Evolutionary conservation across 768 basidiomycete species (phyloP), one percentile per base, ranked within the genome.

Genomic region (Termitomyces sp.): DNA sequence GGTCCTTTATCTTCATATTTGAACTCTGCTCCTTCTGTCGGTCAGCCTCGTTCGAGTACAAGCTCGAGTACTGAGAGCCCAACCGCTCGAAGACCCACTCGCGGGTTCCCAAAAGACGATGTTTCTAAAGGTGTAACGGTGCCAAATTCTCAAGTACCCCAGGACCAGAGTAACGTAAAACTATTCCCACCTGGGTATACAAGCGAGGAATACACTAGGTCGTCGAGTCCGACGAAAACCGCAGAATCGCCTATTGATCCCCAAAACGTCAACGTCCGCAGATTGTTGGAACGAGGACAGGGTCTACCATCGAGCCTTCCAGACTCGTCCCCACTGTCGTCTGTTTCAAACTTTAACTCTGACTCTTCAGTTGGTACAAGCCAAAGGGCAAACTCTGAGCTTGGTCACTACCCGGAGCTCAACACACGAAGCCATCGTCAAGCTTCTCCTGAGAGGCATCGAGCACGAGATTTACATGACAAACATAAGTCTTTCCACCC

Each of bases 331-430:
- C 81, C 84, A 3, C 68, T 91, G 46, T 89, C 91, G 3, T 81
- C 76, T 35, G 85, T 74, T 19, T 83, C 79, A 6, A 72, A 83
- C 25, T 71, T 71, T 51, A 68, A 65, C 41, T 56, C 66, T 52
- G 76, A 74, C 40, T 58, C 62, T 25, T 53, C 54, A 11, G 54
- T 27, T 25, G 72, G 73, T 16, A 66, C 68, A 67, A 68, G 70
- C 21, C 80, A 79, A 58, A 83, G 89, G 48, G 82, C 90, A 7
- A 90, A 86, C 67, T 93, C 91, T 27, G 91, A 91, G 67, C 75
- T 91, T 43, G 91, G 91, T 4, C 86, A 92, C 65, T 92, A 93
- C 68, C 65, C 84, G 42, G 91, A 91, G 70, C 67, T 84, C 42
- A 62, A 71, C 54, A 60, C 61, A n/a, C 66, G 72, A 53, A 61